Base-by-base conservation (phyloP, 345 rosid species). In the Salix viminalis region DNA sequence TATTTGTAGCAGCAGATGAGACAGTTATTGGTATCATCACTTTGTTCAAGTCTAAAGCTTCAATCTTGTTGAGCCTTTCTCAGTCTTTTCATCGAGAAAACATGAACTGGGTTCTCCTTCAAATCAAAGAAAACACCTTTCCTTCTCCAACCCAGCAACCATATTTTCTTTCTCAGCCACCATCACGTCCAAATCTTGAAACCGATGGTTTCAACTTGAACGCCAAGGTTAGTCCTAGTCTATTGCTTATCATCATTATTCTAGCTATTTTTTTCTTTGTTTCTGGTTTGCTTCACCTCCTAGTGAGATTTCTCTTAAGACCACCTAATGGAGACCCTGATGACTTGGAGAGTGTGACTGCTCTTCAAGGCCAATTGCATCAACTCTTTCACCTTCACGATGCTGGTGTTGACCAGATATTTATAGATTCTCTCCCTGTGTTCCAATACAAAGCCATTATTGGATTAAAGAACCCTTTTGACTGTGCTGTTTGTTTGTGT, bases 401-500 rank as follows among this genome's bases (percentile, higher is more conserved):
- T 80, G 84, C 97, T 30, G 99, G 99, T 73, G 92, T 96, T 34
- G 98, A 96, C 86, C 99, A 96, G 80, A 90, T 97, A 50, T 90
- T 96, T 82, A 94, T 96, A 67, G 99, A 96, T 80, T 89, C 96
- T 64, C 94, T 96, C 75, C 99, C 99, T 14, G 92, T 96, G 8
- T 94, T 96, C 70, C 84, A 85, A 69, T 96, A 96, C 88, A 92
- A 89, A 39, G 82, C 96, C 77, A 93, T 96, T 28, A 90, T 92
- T 65, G 95, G 97, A 71, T 82, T 83, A 73, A 90, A 88, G 74
- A 85, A 90, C 76, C 95, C 97, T 46, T 92, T 96, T 54, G 99
- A 96, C 76, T 96, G 99, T 83, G 97, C 99, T 32, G 98, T 96
- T n/a, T 96, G 99, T 82, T 87, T 96, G 77, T 92, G 94, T 78